These are phyloP conservation scores for Steccherinum ochraceum DNA, from an alignment of 768 basidiomycete genomes.

Conservation along the genomic window DNA sequence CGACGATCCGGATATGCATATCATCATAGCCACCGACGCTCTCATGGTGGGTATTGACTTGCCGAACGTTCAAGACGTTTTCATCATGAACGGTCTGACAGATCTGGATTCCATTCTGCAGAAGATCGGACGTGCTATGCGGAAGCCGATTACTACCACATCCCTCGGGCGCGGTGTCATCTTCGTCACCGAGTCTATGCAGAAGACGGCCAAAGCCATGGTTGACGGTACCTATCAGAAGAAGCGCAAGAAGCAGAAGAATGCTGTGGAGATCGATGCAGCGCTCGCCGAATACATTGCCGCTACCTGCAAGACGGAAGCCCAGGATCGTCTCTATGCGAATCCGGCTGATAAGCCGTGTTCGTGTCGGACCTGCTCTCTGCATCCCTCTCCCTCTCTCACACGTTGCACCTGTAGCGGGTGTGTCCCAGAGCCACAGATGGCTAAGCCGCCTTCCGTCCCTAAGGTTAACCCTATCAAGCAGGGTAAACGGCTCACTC, in stretches of 20 bases:
- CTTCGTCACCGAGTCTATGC: neutral
- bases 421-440: constrained; percentile 1
- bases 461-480: too few species aligned
- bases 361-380: neutral
- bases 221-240: neutral
- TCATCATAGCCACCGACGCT: constrained; percentile 4
- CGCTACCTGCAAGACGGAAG: constrained; percentile 2
- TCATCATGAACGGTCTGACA: neutral
- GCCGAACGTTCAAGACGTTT: constrained; percentile 2
- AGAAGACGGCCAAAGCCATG: neutral
- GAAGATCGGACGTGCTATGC: constrained; percentile 3
- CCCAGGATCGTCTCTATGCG: constrained; percentile 2
- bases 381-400: neutral
- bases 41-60: constrained; percentile 5
- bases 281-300: too few species aligned
- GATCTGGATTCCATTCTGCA: neutral
- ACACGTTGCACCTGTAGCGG: constrained; percentile 1
- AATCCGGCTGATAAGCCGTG: constrained; percentile 7
- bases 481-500: too few species aligned
- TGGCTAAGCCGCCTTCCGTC: too few species aligned
- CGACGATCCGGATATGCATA: neutral
- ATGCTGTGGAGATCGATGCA: too few species aligned
- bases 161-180: neutral
- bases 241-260: too few species aligned
- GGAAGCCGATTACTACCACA: too few species aligned